phyloP scores from a whole-genome alignment of 1,284 basidiomycete species.

The Ceratobasidium sp. region DNA sequence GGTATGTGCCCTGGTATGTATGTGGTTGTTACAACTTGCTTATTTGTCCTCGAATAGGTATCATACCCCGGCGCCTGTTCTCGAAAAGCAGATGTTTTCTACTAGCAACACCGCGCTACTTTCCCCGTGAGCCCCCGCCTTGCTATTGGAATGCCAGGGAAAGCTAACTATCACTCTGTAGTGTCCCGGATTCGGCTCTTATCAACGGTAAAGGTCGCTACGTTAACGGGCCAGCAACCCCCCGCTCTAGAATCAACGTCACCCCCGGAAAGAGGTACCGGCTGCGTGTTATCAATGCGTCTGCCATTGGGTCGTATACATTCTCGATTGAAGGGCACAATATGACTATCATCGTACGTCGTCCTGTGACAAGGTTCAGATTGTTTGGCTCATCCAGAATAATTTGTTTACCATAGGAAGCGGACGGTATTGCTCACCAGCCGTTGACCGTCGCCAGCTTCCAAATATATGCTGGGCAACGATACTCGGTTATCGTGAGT shows the following conservation, averaged over 20 bases:
- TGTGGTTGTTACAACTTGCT: neutral
- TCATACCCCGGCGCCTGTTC: constrained; percentile 24
- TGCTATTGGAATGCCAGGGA: too few species aligned
- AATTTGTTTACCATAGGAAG: neutral
- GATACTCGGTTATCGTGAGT: constrained; percentile 88
- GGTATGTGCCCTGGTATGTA: neutral
- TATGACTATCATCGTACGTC: constrained; percentile 38
- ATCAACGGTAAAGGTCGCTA: constrained; percentile 43
- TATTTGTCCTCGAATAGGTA: constrained; percentile 22
- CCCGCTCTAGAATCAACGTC: constrained; percentile 23
- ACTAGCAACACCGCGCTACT: constrained; percentile 24
- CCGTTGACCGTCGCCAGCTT: constrained; percentile 67
- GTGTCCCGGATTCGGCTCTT: constrained; percentile 40
- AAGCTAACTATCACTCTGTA: neutral
- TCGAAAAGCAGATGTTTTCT: constrained; percentile 24
- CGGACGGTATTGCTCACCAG: constrained; percentile 28
- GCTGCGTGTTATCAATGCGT: constrained; percentile 80
- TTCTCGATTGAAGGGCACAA: constrained; percentile 39
- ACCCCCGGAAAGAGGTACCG: constrained; percentile 77
- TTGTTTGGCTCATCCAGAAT: neutral
- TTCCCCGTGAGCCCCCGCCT: constrained; percentile 11
- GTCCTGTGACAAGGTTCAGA: neutral
- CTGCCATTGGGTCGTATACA: constrained; percentile 34
- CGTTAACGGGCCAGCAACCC: constrained; percentile 26
- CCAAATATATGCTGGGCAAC: constrained; percentile 84